Evolutionary conservation across 106 monocot species (phyloP).

Genomic region (Xerophyta viscosa): DNA sequence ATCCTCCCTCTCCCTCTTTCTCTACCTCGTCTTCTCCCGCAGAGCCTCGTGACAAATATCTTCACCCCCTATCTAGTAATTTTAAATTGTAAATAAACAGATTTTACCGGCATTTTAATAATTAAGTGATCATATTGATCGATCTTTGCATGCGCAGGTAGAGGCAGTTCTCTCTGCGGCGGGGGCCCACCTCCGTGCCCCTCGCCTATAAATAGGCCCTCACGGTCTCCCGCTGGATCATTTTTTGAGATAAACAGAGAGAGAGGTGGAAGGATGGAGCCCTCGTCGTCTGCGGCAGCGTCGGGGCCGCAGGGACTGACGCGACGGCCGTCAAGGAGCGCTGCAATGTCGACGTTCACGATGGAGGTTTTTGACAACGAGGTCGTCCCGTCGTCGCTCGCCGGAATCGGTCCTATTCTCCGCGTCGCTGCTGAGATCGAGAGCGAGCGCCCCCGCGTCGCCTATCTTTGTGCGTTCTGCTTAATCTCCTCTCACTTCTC

Average conservation of each 20-base stretch:
- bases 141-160: no score
- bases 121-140: no score
- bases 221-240: no score
- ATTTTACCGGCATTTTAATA: no score
- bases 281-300: neutral
- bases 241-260: no score
- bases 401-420: constrained; percentile 72
- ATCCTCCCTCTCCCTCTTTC: no score
- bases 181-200: neutral
- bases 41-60: no score
- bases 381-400: constrained; percentile 82
- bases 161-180: no score
- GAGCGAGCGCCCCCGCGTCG: constrained; percentile 76
- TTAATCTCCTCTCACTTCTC: neutral
- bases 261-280: neutral
- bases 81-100: no score
- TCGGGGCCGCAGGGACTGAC: constrained; percentile 59
- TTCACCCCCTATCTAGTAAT: no score
- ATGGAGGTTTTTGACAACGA: constrained; percentile 99
- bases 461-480: constrained; percentile 65
- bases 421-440: constrained; percentile 96
- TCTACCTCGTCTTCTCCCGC: no score
- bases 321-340: constrained; percentile 72
- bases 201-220: no score
- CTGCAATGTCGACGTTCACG: constrained; percentile 74